phyloP scores from a whole-genome alignment of 2,329 filamentous ascomycete genomes.

The Alternaria brassicae region DNA sequence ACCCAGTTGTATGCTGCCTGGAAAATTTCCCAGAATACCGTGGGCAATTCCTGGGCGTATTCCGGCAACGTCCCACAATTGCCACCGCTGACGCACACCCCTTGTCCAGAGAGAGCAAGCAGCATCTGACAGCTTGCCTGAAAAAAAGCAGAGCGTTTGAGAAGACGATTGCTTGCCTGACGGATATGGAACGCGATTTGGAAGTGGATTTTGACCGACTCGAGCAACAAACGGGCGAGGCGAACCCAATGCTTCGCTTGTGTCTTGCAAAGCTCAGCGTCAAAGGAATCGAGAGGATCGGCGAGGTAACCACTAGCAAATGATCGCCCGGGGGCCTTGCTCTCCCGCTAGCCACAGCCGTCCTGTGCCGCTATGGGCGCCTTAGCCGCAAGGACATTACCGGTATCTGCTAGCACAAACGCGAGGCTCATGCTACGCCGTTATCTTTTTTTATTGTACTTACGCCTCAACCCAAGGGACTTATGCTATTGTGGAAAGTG shows the following conservation, averaged over 20 bases:
- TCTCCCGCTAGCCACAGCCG: background rate
- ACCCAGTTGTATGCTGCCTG: background rate
- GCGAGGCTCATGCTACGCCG: background rate
- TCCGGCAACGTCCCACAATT: constrained; percentile 1
- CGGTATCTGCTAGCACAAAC: background rate
- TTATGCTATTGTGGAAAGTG: background rate
- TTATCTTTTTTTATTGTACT: background rate
- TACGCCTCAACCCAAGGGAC: fast-evolving
- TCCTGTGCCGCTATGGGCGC: background rate
- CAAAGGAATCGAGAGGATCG: background rate
- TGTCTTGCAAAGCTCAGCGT: constrained; percentile 4
- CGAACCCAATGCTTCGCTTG: constrained; percentile 3
- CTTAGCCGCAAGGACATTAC: background rate
- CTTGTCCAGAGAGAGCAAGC: background rate
- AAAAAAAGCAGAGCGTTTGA: constrained; percentile 3
- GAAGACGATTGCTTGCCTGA: constrained; percentile 1
- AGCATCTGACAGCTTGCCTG: background rate
- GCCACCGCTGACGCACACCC: background rate
- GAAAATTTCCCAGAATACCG: constrained; percentile 1
- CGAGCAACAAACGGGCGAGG: background rate
- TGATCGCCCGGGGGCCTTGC: background rate
- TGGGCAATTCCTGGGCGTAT: constrained; percentile 1
- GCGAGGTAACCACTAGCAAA: background rate
- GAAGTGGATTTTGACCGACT: background rate
- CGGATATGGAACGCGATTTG: constrained; percentile 2